phyloP scores from a whole-genome alignment of 768 basidiomycete genomes.

The Amanita pallidorosea region DNA sequence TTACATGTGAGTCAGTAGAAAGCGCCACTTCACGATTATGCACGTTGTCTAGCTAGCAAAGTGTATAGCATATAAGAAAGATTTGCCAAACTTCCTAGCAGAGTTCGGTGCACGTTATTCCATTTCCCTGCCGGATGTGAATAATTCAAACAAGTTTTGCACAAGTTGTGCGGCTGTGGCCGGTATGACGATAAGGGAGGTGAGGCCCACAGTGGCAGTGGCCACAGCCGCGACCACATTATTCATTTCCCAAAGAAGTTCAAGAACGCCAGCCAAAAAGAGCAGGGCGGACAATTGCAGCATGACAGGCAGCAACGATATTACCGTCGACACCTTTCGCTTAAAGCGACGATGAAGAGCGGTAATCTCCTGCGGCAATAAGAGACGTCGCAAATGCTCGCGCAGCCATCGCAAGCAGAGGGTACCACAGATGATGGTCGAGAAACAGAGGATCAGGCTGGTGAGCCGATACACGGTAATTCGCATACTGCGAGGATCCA shows the following conservation, averaged over 20 bases:
- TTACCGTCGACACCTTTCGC: background rate
- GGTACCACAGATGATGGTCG: background rate
- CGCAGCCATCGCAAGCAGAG: background rate
- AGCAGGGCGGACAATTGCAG: background rate
- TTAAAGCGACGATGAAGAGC: background rate
- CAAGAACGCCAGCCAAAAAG: background rate
- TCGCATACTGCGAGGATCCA: background rate
- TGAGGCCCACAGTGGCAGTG: background rate
- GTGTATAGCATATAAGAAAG: too few species aligned
- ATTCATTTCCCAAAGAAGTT: constrained; percentile 1
- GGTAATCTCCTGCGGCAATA: background rate
- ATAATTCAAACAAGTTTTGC: background rate
- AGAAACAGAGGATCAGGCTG: background rate
- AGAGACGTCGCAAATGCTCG: background rate
- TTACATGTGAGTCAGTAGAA: too few species aligned
- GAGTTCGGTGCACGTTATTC: background rate
- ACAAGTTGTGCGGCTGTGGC: background rate
- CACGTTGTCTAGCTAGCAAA: too few species aligned
- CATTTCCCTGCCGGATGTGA: background rate
- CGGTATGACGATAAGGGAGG: background rate
- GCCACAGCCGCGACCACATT: background rate
- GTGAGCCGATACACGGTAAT: background rate
- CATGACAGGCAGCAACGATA: background rate
- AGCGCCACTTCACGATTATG: too few species aligned
- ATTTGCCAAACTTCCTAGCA: background rate